Conservation (phyloP, 2,329 filamentous ascomycete genomes). For the Huntiella abstrusa region DNA sequence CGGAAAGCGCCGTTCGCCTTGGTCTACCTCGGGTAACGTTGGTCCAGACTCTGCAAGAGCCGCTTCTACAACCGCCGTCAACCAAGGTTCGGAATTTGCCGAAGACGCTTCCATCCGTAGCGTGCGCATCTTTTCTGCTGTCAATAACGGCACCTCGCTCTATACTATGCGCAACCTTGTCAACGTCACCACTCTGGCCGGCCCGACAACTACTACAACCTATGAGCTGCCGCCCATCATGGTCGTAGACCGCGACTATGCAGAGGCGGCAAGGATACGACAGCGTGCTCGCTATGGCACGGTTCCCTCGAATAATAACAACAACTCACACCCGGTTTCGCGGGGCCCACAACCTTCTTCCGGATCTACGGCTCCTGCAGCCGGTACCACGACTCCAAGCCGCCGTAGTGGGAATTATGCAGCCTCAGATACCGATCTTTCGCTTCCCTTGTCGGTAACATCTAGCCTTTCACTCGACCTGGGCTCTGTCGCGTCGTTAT, state of each 20-base stretch:
- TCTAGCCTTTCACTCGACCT: not conserved
- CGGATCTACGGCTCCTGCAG: no score
- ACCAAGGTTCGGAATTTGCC: no score
- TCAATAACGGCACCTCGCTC: not conserved
- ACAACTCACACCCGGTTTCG: no score
- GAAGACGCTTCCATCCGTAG: no score
- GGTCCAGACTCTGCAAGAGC: not conserved
- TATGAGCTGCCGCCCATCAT: constrained; percentile 5
- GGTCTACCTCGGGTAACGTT: no score
- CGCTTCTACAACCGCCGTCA: no score
- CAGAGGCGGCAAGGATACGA: no score
- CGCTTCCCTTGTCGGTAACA: not conserved
- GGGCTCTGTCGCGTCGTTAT: not conserved
- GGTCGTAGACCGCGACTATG: not conserved
- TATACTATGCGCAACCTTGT: constrained; percentile 3
- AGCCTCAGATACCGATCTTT: not conserved
- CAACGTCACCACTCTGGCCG: constrained; percentile 1
- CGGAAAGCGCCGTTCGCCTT: no score
- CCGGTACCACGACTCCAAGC: no score
- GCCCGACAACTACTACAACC: not conserved
- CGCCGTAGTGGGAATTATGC: not conserved
- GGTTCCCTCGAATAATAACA: no score
- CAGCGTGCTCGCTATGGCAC: no score
- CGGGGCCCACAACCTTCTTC: no score
- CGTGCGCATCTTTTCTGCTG: not conserved